Conservation (phyloP, 352 stramenopile genomes). For the Phytopythium chamaehyphon region DNA sequence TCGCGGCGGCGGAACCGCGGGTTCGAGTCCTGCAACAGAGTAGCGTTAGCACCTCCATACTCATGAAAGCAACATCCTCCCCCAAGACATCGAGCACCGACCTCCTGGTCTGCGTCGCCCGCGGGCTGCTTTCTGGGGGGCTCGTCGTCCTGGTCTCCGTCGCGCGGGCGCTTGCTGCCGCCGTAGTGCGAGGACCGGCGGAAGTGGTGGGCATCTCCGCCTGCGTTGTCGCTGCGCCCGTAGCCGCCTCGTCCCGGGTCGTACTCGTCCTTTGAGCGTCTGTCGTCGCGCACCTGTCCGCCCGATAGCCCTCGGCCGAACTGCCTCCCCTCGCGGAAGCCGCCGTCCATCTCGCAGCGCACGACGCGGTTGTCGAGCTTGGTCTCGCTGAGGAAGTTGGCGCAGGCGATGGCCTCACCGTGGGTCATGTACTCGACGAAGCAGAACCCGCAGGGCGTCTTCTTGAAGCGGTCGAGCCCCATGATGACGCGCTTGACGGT, state of each 20-base stretch:
- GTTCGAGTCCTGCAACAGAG: slow-evolving; percentile 34
- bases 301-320: slow-evolving; percentile 80
- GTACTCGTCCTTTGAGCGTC: slow-evolving; percentile 83
- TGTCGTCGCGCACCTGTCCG: slow-evolving; percentile 82
- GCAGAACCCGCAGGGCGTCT: slow-evolving; percentile 97
- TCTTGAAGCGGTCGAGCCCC: slow-evolving; percentile 94
- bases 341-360: slow-evolving; percentile 86
- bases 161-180: slow-evolving; percentile 46
- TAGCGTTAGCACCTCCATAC: no score
- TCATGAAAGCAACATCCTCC: background rate
- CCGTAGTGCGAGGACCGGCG: slow-evolving; percentile 37
- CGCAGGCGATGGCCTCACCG: slow-evolving; percentile 62
- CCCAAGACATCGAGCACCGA: slow-evolving; percentile 4
- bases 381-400: slow-evolving; percentile 83
- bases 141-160: slow-evolving; percentile 42
- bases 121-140: slow-evolving; percentile 27
- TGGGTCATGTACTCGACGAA: slow-evolving; percentile 94
- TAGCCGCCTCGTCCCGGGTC: slow-evolving; percentile 78
- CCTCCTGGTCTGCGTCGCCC: slow-evolving; percentile 16
- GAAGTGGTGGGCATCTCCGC: slow-evolving; percentile 61
- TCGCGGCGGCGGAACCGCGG: slow-evolving; percentile 59
- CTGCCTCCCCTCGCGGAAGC: slow-evolving; percentile 82
- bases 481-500: slow-evolving; percentile 93
- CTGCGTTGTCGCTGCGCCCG: slow-evolving; percentile 56
- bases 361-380: slow-evolving; percentile 88